A percentile compares a stretch with the other conserved stretches of the same genome.
Conservation (phyloP, 352 stramenopile genomes). For the Pythium rishiriense region DNA sequence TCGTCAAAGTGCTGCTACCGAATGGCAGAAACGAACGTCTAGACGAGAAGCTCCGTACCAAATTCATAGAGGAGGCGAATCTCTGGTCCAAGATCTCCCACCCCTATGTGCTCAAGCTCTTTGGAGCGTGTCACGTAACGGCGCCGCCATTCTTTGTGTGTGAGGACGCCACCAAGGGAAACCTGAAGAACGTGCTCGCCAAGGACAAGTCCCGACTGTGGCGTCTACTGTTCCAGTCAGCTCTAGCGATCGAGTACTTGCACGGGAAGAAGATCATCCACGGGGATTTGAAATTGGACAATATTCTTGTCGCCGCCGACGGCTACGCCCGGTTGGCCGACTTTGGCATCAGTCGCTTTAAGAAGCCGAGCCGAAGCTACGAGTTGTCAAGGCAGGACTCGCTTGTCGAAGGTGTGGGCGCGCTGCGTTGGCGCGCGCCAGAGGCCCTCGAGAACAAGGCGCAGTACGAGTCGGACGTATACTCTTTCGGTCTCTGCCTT, state of each 20-base stretch:
- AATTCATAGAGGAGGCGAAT: slow-evolving; percentile 29
- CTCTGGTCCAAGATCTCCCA: slow-evolving; percentile 92
- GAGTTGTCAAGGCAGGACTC: slow-evolving; percentile 1
- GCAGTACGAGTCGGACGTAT: slow-evolving; percentile 11
- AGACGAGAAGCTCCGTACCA: not conserved
- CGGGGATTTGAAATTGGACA: slow-evolving; percentile 67
- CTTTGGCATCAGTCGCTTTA: slow-evolving; percentile 32
- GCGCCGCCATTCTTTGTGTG: slow-evolving; percentile 28
- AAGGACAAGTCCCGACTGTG: slow-evolving; percentile 20
- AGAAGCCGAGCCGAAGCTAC: slow-evolving; percentile 1
- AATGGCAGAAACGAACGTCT: not conserved
- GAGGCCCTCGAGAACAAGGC: slow-evolving; percentile 25
- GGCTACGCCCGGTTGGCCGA: slow-evolving; percentile 35
- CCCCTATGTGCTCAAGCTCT: slow-evolving; percentile 88
- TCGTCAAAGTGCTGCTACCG: slow-evolving; percentile 12
- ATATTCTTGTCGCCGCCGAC: slow-evolving; percentile 38
- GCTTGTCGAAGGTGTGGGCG: not conserved
- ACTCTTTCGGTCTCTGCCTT: slow-evolving; percentile 17
- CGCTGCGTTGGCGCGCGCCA: slow-evolving; percentile 30
- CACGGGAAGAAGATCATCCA: slow-evolving; percentile 40
- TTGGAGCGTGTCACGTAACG: slow-evolving; percentile 30
- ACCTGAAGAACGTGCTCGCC: slow-evolving; percentile 25
- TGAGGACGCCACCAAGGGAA: slow-evolving; percentile 28
- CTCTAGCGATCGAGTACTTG: slow-evolving; percentile 38
- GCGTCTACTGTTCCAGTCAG: slow-evolving; percentile 35